Evolutionary conservation across 2,329 filamentous ascomycete species (phyloP), one percentile per base, ranked within the genome.

Genomic region (Hortaea sp.): DNA sequence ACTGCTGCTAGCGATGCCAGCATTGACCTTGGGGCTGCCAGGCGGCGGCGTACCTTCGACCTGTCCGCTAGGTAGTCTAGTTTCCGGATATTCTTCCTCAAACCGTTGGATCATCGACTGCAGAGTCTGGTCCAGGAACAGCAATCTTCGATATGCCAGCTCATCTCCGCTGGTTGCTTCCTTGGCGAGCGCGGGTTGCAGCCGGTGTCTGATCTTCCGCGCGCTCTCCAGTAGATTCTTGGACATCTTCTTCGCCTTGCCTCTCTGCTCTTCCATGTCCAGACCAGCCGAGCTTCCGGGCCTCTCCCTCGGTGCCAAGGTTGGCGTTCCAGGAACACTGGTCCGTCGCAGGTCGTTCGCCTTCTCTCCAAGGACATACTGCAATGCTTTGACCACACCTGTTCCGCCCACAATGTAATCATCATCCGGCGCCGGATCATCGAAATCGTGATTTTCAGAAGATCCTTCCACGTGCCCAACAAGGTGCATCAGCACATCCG

Each of bases 331-430:
- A 7, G 55, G 52, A n/a, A 59, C 41, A 50, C 84, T 59, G 20
- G 49, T 53, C 10, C 62, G 55, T 6, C 59, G 51, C 12, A 60
- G 43, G 34, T 65, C 63, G 29, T 59, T 78, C 45, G 84, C 81
- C 49, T 85, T 80, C 61, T 94, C 94, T 56, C 88, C 83, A 42
- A 98, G 72, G 59, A 89, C 95, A 58, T 94, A 94, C 45, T 87
- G 82, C 40, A 98, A 73, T 4, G 92, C 92, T 68, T 95, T 95
- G 42, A 94, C 90, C 1, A 98, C 88, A 28, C 90, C 92, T 0
- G 88, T 95, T 11, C 90, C 90, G 13, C 90, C 89, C 58, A 97
- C 92, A 39, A 97, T 88, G 65, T 97, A 97, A 64, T 95, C 88
- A 48, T 94, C 85, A 54, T 95, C 88, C 0, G 88, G 85, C 5